Evolutionary conservation across 129 eudicot species (phyloP), one percentile per base, ranked within the genome.

Genomic region (Helianthus tuberosus): DNA sequence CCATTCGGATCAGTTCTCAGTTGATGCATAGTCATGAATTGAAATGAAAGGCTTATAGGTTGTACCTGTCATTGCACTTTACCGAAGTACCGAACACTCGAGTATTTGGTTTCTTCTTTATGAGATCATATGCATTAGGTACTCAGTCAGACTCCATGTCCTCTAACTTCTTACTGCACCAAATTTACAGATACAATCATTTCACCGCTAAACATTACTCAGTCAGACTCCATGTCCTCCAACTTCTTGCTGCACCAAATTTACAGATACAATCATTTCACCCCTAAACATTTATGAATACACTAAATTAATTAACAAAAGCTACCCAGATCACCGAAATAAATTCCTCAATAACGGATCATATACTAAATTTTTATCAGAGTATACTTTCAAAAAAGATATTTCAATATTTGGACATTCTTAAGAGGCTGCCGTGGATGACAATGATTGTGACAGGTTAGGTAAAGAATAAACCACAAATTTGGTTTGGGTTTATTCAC

Each of bases 401-500:
- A 20, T 29, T 20, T 68, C 43, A 11, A 15, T 47, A n/a, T 20
- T 67, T 5, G 20, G 69, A 68, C 59, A 66, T 54, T 54, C 14
- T 50, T 36, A 32, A 48, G 71, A 16, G 68, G 71, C 60, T 65
- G 57, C 8, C 38, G 20, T n/a, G 52, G 75, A 72, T 76, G 70
- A 36, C 48, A 50, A 39, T 20, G 77, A 77, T 62, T 25, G 46
- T 50, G 72, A 63, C 32, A 70, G 8, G 12, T 71, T 78, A 78
- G 82, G 82, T 78, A 78, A 53, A 71, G 69, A 61, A 50, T 11
- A 11, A 62, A 69, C 76, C 65, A 62, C 35, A 14, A 23, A 62
- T 77, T 60, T 3, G 10, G 36, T 67, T 57, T 76, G 44, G 80
- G 59, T 32, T 55, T 66, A 47, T 57, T 55, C 32, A 44, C 4